phyloP scores from a whole-genome alignment of 148 eudicot genomes.

The Chenopodium album region DNA sequence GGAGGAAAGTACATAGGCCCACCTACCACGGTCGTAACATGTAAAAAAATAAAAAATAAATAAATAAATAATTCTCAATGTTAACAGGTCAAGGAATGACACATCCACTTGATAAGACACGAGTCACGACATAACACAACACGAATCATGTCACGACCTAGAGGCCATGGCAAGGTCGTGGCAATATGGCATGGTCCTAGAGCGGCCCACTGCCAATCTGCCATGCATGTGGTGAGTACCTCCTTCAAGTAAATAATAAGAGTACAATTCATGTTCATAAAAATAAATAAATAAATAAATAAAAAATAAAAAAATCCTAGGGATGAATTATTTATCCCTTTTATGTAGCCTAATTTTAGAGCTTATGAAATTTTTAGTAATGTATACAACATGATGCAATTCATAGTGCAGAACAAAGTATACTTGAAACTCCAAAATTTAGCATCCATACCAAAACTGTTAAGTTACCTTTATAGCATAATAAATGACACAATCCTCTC shows the following conservation, averaged over 20 bases:
- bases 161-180: too few relatives aligned
- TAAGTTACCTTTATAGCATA: neutral
- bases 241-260: neutral
- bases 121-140: neutral
- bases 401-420: neutral
- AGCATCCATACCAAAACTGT: neutral
- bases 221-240: neutral
- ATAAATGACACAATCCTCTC: neutral
- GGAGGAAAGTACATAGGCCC: too few relatives aligned
- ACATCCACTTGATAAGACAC: too few relatives aligned
- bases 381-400: neutral
- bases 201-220: neutral
- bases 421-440: neutral
- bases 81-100: too few relatives aligned
- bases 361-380: neutral
- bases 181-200: neutral
- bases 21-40: too few relatives aligned
- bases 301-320: neutral
- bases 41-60: too few relatives aligned
- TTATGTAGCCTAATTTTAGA: neutral
- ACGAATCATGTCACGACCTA: neutral
- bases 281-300: too few relatives aligned
- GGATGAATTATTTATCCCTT: neutral
- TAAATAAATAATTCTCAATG: too few relatives aligned
- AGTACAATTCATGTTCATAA: neutral